phyloP scores from a whole-genome alignment of 2,329 filamentous ascomycete genomes.

The Dothideomycetes sp. region DNA sequence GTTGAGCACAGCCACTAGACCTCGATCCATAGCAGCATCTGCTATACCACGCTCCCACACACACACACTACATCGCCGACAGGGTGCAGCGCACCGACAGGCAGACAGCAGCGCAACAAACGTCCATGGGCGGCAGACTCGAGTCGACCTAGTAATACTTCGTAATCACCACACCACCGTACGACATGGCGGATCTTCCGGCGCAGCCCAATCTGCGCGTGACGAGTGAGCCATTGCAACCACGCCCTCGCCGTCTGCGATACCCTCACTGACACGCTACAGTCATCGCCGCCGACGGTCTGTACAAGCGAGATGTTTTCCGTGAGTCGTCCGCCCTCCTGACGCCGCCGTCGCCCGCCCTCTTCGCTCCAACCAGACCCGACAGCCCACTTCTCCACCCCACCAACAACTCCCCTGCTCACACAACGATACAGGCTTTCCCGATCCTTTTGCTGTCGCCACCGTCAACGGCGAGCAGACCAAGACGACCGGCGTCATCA shows the following conservation, averaged over 20 bases:
- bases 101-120: no score
- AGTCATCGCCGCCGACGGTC: slow-evolving; percentile 97
- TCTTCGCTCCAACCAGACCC: no score
- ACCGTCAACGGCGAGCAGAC: slow-evolving; percentile 98
- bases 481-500: slow-evolving; percentile 93
- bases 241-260: no score
- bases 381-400: no score
- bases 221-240: slow-evolving; percentile 58
- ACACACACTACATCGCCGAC: no score
- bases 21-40: no score
- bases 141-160: no score
- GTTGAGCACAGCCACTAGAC: no score
- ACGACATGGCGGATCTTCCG: slow-evolving; percentile 34
- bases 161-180: no score
- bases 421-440: slow-evolving; percentile 59
- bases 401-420: slow-evolving; percentile 23
- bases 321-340: slow-evolving; percentile 51
- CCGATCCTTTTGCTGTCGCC: slow-evolving; percentile 94
- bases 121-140: no score
- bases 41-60: no score
- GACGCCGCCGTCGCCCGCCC: neutral
- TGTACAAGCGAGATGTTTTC: slow-evolving; percentile 99
- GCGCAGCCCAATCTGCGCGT: slow-evolving; percentile 75
- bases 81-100: no score
- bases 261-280: slow-evolving; percentile 15